These are phyloP conservation scores for Cladophialophora psammophila DNA, from an alignment of 2,329 filamentous ascomycete genomes.

Conservation along the genomic window DNA sequence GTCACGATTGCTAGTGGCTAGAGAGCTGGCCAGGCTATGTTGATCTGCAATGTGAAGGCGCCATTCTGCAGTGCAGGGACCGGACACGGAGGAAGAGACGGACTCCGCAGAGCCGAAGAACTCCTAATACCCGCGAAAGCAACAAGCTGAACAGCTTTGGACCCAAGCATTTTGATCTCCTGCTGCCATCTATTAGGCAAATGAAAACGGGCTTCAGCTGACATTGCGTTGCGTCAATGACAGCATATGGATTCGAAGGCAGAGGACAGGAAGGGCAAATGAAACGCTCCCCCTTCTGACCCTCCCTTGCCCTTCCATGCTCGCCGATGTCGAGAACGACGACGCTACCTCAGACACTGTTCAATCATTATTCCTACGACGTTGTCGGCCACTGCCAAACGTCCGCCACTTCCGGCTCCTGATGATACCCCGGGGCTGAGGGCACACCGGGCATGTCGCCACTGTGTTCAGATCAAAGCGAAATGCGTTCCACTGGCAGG, in stretches of 20 bases:
- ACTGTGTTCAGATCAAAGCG: slow-evolving; percentile 34
- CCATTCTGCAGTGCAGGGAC: neutral
- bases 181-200: neutral
- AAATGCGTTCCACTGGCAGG: slow-evolving; percentile 31
- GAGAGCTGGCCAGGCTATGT: neutral
- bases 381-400: neutral
- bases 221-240: neutral
- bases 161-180: neutral
- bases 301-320: neutral
- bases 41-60: neutral
- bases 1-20: neutral
- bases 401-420: slow-evolving; percentile 4
- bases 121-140: neutral
- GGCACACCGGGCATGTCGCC: slow-evolving; percentile 29
- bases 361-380: neutral
- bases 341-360: neutral
- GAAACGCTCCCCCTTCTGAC: neutral
- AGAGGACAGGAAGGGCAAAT: neutral
- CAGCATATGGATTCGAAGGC: neutral
- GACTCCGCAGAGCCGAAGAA: slow-evolving; percentile 1
- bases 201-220: neutral
- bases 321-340: neutral
- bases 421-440: slow-evolving; percentile 30
- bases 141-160: neutral
- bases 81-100: slow-evolving; percentile 5